Evolutionary conservation across 768 basidiomycete genomes (phyloP), one percentile per base, ranked within the genome.

Genomic region (Macrolepiota dolichaula): DNA sequence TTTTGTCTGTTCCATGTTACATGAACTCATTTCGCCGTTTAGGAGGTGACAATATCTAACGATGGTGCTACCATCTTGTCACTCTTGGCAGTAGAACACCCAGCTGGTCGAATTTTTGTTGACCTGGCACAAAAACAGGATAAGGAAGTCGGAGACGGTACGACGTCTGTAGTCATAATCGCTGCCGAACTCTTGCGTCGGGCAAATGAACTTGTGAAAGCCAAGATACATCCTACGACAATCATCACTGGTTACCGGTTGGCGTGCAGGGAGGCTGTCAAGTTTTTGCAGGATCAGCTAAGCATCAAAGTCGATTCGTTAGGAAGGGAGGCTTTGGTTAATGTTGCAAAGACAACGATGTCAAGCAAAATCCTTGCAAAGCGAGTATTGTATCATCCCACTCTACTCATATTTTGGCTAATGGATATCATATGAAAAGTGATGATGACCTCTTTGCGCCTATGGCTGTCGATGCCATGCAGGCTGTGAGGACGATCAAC

Each of bases 31-130:
- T 24, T 59, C 40, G 59, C 42, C n/a, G 51, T 51, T 36, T 74
- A 96, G 94, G 97, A 99, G 83, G 96, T 98, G 29, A 98, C 97
- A 32, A 98, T 99, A 72, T 98, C 97, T 51, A 99, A 99, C 76
- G 97, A 98, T 77, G 97, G 97, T 51, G 97, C 97, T 15, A 98
- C 97, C n/a, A 99, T 99, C 67, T 86, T 99, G 40, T 89, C 92
- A 24, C 81, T 98, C 19, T 81, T 98, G 42, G 87, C 94, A 15
- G 96, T 99, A 49, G 94, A 97, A 69, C 94, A 98, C 71, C 97
- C 97, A 27, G 97, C 97, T 3, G 97, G 95, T 22, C 89, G 93
- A 65, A 95, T 99, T 64, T 94, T 99, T 65, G 96, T 98, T 51
- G 95, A 98, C 75, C 91, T 99, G 49, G 95, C 97, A 1, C 96